Conservation (phyloP, 495 filamentous ascomycete genomes). For the Paragyromitra xinjiangensis region DNA sequence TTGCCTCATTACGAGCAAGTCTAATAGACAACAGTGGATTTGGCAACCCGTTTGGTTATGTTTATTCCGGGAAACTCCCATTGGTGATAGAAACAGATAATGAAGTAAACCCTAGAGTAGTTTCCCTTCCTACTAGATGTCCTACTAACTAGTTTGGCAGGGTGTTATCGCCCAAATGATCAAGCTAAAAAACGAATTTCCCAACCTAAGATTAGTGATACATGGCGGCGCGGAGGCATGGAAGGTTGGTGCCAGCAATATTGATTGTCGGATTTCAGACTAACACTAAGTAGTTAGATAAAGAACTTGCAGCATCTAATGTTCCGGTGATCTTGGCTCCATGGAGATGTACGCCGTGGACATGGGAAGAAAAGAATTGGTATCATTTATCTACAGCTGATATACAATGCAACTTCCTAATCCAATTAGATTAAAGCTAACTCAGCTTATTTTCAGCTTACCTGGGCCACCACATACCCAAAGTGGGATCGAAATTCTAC, state of each 20-base stretch:
- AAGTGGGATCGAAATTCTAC: slow-evolving; percentile 54
- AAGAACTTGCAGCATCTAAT: slow-evolving; percentile 59
- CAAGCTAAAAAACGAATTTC: slow-evolving; percentile 57
- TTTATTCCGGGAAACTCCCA: slow-evolving; percentile 54
- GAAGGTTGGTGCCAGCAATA: slow-evolving; percentile 5
- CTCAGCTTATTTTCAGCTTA: slow-evolving; percentile 55
- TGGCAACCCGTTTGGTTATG: slow-evolving; percentile 57
- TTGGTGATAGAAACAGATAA: slow-evolving; percentile 58
- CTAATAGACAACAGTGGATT: slow-evolving; percentile 55
- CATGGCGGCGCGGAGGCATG: slow-evolving; percentile 17
- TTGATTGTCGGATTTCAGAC: slow-evolving; percentile 52
- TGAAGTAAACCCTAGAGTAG: slow-evolving; percentile 46
- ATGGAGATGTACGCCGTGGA: slow-evolving; percentile 55
- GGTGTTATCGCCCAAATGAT: slow-evolving; percentile 60
- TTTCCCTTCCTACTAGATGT: background rate
- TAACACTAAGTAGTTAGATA: slow-evolving; percentile 56
- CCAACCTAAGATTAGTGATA: slow-evolving; percentile 50
- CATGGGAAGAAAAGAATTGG: slow-evolving; percentile 54
- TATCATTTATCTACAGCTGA: slow-evolving; percentile 30
- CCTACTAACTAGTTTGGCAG: slow-evolving; percentile 25
- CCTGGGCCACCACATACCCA: slow-evolving; percentile 48
- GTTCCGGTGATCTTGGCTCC: slow-evolving; percentile 61
- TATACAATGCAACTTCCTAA: background rate
- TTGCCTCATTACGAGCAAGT: slow-evolving; percentile 56
- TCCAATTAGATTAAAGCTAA: background rate